Conservation (phyloP, 75 land plant genomes). For the Picea sitchensis region DNA sequence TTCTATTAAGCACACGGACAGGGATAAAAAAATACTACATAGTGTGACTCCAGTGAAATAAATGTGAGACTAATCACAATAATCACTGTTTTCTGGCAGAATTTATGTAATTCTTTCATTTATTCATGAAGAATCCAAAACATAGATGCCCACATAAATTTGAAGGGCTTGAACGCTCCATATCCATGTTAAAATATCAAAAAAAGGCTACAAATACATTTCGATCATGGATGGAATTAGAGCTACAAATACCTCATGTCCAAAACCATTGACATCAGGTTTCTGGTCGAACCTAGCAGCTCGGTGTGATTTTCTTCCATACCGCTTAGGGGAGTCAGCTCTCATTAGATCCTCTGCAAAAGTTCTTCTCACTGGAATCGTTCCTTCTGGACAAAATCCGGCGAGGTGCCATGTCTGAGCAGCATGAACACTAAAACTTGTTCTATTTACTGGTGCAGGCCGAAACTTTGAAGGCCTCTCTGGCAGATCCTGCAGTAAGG, state of each 20-base stretch:
- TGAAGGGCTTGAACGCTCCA: too few relatives aligned
- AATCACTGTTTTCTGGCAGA: background rate
- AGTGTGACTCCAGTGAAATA: too few relatives aligned
- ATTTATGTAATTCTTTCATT: background rate
- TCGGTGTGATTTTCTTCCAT: constrained; percentile 46
- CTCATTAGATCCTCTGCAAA: constrained; percentile 60
- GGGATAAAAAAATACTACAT: background rate
- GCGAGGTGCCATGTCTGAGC: constrained; percentile 65
- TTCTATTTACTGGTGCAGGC: background rate
- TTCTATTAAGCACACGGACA: background rate
- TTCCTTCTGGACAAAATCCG: constrained; percentile 81
- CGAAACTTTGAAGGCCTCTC: background rate
- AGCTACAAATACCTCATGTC: constrained; percentile 61
- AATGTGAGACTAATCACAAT: background rate
- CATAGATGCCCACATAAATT: too few relatives aligned
- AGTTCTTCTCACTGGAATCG: constrained; percentile 80
- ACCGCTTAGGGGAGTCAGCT: constrained; percentile 48
- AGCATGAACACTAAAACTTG: constrained; percentile 6
- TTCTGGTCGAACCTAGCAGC: constrained; percentile 20
- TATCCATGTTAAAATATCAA: background rate
- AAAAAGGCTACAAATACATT: background rate
- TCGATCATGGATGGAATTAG: background rate
- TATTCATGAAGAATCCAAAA: too few relatives aligned
- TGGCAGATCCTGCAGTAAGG: constrained; percentile 5
- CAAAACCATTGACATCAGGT: constrained; percentile 69